These are phyloP conservation scores for Basipetospora sp. DNA, from an alignment of 2,329 filamentous ascomycete species.

Conservation along the genomic window DNA sequence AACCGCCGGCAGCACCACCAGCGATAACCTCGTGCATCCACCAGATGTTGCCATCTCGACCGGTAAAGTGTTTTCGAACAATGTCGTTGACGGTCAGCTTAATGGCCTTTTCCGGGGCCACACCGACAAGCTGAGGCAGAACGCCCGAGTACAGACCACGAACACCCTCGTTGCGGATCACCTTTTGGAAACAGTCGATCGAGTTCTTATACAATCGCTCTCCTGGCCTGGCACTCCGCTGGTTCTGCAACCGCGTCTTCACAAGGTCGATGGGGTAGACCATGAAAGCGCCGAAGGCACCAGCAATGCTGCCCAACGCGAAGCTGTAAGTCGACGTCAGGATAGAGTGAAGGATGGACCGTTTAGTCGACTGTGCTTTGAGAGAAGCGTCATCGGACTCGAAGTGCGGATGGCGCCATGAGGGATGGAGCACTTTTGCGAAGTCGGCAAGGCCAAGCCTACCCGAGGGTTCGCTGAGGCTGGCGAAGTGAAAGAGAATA, in stretches of 20 bases:
- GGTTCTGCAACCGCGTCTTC: conserved; percentile 97
- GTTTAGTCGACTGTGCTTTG: conserved; percentile 13
- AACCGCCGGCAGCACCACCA: conserved; percentile 78
- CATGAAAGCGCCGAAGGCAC: conserved; percentile 97
- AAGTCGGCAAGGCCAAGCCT: conserved; percentile 73
- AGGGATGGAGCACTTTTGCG: conserved; percentile 83
- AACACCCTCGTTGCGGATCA: conserved; percentile 82
- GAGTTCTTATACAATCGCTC: conserved; percentile 94
- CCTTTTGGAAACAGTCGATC: conserved; percentile 84
- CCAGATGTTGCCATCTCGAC: conserved; percentile 59
- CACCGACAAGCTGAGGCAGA: conserved; percentile 84
- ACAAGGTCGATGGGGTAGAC: conserved; percentile 98
- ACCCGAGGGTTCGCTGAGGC: conserved; percentile 77
- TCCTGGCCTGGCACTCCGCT: conserved; percentile 67
- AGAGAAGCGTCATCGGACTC: conserved; percentile 30
- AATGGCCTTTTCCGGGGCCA: conserved; percentile 98
- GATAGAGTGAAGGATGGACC: conserved; percentile 42
- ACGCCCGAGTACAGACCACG: conserved; percentile 86
- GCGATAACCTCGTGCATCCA: conserved; percentile 63
- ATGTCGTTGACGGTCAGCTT: conserved; percentile 97
- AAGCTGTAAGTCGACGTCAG: conserved; percentile 74
- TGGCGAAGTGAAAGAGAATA: conserved; percentile 95
- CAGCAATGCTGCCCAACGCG: conserved; percentile 71
- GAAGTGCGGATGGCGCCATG: conserved; percentile 58
- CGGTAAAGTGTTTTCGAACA: conserved; percentile 60